A percentile compares a stretch with the other conserved stretches of the same genome.
Evolutionary conservation across 345 rosid species (phyloP).

Genomic region (Cardamine occulta): DNA sequence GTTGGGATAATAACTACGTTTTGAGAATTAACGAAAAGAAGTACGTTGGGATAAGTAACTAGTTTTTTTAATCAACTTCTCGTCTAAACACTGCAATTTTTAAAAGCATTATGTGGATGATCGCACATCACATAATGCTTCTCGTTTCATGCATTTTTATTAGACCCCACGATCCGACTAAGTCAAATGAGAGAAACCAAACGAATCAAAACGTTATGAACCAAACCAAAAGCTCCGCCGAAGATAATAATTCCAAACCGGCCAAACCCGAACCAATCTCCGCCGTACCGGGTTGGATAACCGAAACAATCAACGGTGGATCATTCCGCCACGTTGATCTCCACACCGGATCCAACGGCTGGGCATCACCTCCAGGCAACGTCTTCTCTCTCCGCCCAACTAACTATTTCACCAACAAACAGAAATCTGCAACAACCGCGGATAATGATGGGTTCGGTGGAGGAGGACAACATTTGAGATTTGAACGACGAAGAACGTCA

Average conservation of each 20-base stretch:
- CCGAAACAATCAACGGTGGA: constrained; percentile 69
- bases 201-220: constrained; percentile 44
- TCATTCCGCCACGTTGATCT: constrained; percentile 68
- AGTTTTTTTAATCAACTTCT: too few relatives aligned
- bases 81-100: too few relatives aligned
- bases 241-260: constrained; percentile 31
- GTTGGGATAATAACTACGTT: not conserved
- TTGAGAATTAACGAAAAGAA: too few relatives aligned
- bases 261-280: constrained; percentile 29
- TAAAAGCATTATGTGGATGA: too few relatives aligned
- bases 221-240: constrained; percentile 44
- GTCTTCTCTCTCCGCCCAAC: constrained; percentile 67
- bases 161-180: too few relatives aligned
- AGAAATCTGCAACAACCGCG: constrained; percentile 40
- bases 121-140: too few relatives aligned
- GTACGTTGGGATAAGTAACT: too few relatives aligned
- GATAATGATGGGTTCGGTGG: constrained; percentile 52
- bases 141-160: too few relatives aligned
- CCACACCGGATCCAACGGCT: constrained; percentile 69
- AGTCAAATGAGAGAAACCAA: not conserved
- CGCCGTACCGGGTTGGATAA: constrained; percentile 52
- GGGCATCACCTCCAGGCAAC: constrained; percentile 83
- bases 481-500: not conserved
- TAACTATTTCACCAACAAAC: constrained; percentile 56
- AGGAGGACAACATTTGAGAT: constrained; percentile 8